These are phyloP conservation scores for Immersiella caudata DNA, from an alignment of 495 filamentous ascomycete genomes.

Conservation along the genomic window DNA sequence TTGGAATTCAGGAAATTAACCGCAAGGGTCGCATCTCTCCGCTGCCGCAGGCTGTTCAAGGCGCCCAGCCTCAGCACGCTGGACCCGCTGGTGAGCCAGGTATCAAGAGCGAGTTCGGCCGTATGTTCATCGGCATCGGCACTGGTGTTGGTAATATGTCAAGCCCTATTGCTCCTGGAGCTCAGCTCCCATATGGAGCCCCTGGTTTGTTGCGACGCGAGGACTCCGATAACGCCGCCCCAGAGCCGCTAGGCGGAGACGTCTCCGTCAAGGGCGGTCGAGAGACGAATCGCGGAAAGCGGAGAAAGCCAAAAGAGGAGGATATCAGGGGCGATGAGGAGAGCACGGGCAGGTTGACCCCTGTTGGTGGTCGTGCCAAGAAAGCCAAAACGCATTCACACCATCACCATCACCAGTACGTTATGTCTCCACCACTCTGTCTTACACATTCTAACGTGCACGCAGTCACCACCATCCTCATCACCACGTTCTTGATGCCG, in stretches of 20 bases:
- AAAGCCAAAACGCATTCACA: slow-evolving; percentile 63
- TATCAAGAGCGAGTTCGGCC: slow-evolving; percentile 89
- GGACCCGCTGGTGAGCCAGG: slow-evolving; percentile 76
- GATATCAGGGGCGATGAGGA: slow-evolving; percentile 62
- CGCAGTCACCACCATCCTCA: slow-evolving; percentile 72
- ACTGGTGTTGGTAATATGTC: slow-evolving; percentile 73
- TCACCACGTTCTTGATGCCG: slow-evolving; percentile 68
- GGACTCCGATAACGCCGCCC: slow-evolving; percentile 44
- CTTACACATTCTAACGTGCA: slow-evolving; percentile 27
- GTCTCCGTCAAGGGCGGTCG: slow-evolving; percentile 32
- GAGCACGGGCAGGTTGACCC: slow-evolving; percentile 55
- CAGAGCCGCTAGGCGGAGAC: slow-evolving; percentile 37
- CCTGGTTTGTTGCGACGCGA: slow-evolving; percentile 47
- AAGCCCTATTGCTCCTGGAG: slow-evolving; percentile 53
- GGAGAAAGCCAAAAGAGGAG: slow-evolving; percentile 63
- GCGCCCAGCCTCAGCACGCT: slow-evolving; percentile 76
- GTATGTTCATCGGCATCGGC: slow-evolving; percentile 89
- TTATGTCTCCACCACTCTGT: slow-evolving; percentile 17
- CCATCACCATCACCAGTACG: slow-evolving; percentile 66
- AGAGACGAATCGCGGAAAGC: slow-evolving; percentile 53
- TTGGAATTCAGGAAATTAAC: slow-evolving; percentile 66
- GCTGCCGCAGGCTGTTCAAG: slow-evolving; percentile 88
- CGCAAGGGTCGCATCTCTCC: slow-evolving; percentile 72
- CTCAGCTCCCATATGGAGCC: slow-evolving; percentile 48
- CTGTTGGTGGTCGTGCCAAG: slow-evolving; percentile 59